A percentile compares a stretch with the other conserved stretches of the same genome.
phyloP scores from a whole-genome alignment of 176 grass and related monocot species.

The Eleusine coracana region DNA sequence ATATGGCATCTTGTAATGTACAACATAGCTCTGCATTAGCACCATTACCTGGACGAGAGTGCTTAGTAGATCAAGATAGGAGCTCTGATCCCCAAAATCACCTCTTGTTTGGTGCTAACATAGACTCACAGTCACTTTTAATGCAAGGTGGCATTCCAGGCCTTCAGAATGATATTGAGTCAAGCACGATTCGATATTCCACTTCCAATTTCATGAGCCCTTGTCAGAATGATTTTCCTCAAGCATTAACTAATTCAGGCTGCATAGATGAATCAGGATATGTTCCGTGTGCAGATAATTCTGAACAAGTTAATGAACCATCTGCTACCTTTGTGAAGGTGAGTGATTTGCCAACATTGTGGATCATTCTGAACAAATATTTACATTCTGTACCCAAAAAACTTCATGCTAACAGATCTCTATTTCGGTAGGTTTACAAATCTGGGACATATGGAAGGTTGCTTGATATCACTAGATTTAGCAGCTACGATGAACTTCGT shows the following conservation, averaged over 20 bases:
- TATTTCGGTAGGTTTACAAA: constrained; percentile 69
- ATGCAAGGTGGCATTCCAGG: constrained; percentile 65
- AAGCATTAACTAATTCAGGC: constrained; percentile 56
- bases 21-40: constrained; percentile 57
- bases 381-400: background rate
- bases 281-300: constrained; percentile 49
- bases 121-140: constrained; percentile 81
- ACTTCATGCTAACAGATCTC: constrained; percentile 35
- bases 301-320: constrained; percentile 59
- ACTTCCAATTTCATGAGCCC: constrained; percentile 71
- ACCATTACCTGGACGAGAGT: constrained; percentile 73
- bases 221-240: constrained; percentile 65
- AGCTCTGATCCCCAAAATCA: constrained; percentile 67
- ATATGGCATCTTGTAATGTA: constrained; percentile 43
- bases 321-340: constrained; percentile 84
- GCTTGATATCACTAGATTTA: constrained; percentile 88
- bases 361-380: constrained; percentile 13
- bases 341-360: constrained; percentile 25
- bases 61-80: constrained; percentile 60
- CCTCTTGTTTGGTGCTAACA: constrained; percentile 77
- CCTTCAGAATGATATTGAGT: constrained; percentile 47
- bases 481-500: constrained; percentile 80
- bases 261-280: constrained; percentile 70
- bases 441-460: constrained; percentile 68
- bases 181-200: constrained; percentile 59